Conservation (phyloP, 768 basidiomycete genomes). For the Phlebiopsis gigantea region DNA sequence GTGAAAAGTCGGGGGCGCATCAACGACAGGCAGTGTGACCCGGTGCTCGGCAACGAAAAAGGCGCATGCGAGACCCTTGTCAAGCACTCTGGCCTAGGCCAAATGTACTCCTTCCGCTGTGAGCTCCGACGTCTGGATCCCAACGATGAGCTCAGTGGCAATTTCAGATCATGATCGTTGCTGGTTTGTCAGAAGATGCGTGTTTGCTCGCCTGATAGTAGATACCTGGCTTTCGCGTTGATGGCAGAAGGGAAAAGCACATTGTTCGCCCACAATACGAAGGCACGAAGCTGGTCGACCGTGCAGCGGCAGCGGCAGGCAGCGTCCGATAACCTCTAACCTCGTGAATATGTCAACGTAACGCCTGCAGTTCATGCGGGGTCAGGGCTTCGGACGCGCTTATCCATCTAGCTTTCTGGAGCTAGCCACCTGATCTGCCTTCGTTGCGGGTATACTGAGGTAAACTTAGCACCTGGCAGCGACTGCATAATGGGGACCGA, state of each 20-base stretch:
- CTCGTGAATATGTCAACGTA: background rate
- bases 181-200: background rate
- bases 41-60: background rate
- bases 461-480: background rate
- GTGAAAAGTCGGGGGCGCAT: background rate
- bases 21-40: background rate
- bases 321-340: no score
- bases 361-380: background rate
- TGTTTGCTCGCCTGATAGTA: background rate
- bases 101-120: background rate
- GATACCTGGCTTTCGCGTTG: background rate
- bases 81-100: background rate
- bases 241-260: background rate
- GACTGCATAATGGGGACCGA: background rate
- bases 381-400: background rate
- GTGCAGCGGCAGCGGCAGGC: background rate
- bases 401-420: no score
- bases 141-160: background rate
- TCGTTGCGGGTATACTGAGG: background rate
- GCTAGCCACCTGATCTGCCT: background rate
- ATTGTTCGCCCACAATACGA: background rate
- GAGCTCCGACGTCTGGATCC: background rate
- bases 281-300: background rate
- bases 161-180: background rate
- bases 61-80: constrained; percentile 1